phyloP scores from a whole-genome alignment of 495 filamentous ascomycete genomes.

The Filosporella fistucella region DNA sequence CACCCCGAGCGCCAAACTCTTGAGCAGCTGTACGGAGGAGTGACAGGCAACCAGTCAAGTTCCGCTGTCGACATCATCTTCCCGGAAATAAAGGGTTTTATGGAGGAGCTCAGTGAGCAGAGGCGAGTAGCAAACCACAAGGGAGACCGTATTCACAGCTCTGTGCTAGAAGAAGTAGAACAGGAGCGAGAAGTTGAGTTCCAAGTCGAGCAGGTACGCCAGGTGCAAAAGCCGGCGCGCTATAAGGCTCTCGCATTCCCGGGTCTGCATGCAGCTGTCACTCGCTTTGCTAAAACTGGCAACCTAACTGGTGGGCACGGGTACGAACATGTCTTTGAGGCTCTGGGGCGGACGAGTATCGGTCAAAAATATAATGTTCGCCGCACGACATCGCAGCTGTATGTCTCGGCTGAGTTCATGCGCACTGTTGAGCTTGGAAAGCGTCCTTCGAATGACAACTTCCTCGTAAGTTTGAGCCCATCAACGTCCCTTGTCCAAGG shows the following conservation, averaged over 20 bases:
- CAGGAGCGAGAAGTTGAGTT: slow-evolving; percentile 39
- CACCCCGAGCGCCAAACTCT: slow-evolving; percentile 40
- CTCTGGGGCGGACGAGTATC: slow-evolving; percentile 28
- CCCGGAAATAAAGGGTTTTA: slow-evolving; percentile 19
- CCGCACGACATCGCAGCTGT: slow-evolving; percentile 21
- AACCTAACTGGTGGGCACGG: slow-evolving; percentile 21
- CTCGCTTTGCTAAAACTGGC: slow-evolving; percentile 35
- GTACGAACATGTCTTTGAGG: slow-evolving; percentile 28
- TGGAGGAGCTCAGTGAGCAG: slow-evolving; percentile 25
- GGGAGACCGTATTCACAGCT: slow-evolving; percentile 29
- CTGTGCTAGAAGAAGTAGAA: slow-evolving; percentile 39
- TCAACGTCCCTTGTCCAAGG: not conserved
- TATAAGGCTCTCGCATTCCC: slow-evolving; percentile 27
- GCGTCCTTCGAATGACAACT: slow-evolving; percentile 29
- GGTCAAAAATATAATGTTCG: slow-evolving; percentile 32
- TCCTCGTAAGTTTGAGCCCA: slow-evolving; percentile 28
- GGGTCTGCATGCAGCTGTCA: slow-evolving; percentile 32
- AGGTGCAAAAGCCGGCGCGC: slow-evolving; percentile 33
- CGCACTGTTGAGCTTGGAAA: slow-evolving; percentile 26
- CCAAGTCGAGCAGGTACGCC: slow-evolving; percentile 35
- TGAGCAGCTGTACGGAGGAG: slow-evolving; percentile 38
- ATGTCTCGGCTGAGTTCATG: slow-evolving; percentile 36
- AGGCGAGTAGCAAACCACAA: slow-evolving; percentile 24
- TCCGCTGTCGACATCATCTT: slow-evolving; percentile 2
- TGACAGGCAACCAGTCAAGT: slow-evolving; percentile 8